Evolutionary conservation across 331 rosid species (phyloP).

Genomic region (Quercus phellos): DNA sequence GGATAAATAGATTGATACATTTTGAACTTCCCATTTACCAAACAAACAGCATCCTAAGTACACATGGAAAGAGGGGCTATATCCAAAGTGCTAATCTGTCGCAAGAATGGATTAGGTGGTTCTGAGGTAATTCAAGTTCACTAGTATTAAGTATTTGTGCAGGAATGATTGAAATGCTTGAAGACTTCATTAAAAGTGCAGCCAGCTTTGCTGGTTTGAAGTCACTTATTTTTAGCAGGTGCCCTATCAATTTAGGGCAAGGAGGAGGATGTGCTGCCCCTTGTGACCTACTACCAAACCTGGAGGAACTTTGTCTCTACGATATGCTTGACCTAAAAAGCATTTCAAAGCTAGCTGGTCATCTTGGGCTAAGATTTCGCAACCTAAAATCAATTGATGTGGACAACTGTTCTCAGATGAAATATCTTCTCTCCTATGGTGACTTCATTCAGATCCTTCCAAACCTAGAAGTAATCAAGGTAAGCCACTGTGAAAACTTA

Average conservation of each 20-base stretch:
- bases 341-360: conserved; percentile 11
- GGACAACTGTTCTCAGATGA: neutral
- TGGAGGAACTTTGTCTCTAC: conserved; percentile 8
- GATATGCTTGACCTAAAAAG: neutral
- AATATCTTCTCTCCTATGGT: conserved; percentile 4
- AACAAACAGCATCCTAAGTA: neutral
- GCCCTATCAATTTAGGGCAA: neutral
- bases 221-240: neutral
- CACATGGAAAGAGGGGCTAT: neutral
- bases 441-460: neutral
- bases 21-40: neutral
- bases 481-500: neutral
- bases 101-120: neutral
- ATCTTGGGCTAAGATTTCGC: neutral
- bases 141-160: neutral
- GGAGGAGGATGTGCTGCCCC: conserved; percentile 14
- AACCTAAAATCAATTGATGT: conserved; percentile 3
- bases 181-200: neutral
- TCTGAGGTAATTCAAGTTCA: neutral
- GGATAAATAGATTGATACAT: neutral
- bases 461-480: neutral
- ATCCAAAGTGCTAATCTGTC: conserved; percentile 3
- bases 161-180: conserved; percentile 2
- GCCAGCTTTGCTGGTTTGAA: neutral
- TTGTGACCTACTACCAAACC: neutral